A percentile compares a stretch with the other conserved stretches of the same genome.
Conservation (phyloP, 164 flowering plant genomes). For the Warburgia ugandensis region DNA sequence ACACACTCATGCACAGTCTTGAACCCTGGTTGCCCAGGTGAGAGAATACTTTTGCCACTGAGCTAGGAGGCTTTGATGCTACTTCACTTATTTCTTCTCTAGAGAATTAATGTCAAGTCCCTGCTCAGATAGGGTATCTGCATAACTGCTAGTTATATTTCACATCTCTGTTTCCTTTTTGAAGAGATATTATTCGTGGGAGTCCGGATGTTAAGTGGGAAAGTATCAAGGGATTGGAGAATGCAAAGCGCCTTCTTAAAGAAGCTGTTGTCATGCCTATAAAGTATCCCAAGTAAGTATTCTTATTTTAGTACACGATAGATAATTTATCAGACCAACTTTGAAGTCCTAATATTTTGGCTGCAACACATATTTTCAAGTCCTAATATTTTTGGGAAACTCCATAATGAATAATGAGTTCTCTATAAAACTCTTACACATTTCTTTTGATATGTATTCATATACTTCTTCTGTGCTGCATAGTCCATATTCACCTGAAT, state of each 20-base stretch:
- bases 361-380: too few species aligned
- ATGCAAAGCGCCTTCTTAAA: conserved; percentile 87
- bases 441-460: neutral
- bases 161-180: conserved; percentile 1
- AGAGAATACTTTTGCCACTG: too few species aligned
- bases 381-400: neutral
- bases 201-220: conserved; percentile 98
- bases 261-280: conserved; percentile 99
- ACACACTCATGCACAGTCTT: too few species aligned
- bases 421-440: too few species aligned
- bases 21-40: too few species aligned
- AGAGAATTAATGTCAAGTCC: too few species aligned
- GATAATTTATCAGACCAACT: conserved; percentile 1
- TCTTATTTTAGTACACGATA: neutral
- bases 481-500: neutral
- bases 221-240: conserved; percentile 88
- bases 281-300: conserved; percentile 94
- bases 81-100: too few species aligned
- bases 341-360: neutral
- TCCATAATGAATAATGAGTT: too few species aligned
- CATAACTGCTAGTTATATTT: neutral
- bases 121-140: neutral
- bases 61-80: too few species aligned
- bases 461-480: neutral
- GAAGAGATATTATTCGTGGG: conserved; percentile 91